Evolutionary conservation across 140 eudicot species (phyloP).

Genomic region (Cichorium intybus): DNA sequence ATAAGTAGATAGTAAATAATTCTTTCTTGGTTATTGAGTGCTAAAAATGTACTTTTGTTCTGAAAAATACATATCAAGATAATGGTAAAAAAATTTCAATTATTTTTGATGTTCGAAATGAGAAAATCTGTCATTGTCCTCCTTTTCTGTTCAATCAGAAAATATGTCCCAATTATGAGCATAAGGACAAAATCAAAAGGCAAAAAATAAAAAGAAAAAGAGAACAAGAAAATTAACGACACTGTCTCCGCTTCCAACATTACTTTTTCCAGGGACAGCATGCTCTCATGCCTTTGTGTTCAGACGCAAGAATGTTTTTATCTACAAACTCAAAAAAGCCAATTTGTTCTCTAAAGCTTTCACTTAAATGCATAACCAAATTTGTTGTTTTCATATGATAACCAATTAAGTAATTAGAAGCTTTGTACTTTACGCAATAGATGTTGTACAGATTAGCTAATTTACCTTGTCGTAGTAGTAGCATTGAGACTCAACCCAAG

Average conservation of each 20-base stretch:
- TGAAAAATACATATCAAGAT: conserved; percentile 10
- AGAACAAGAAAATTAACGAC: conserved; percentile 32
- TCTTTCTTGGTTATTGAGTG: background rate
- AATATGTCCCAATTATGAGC: conserved; percentile 37
- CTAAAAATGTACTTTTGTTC: background rate
- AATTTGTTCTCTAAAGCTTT: conserved; percentile 20
- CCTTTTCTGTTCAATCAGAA: conserved; percentile 38
- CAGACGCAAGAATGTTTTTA: conserved; percentile 43
- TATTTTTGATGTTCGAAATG: background rate
- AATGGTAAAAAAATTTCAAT: background rate
- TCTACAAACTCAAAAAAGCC: conserved; percentile 33
- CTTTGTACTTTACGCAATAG: background rate
- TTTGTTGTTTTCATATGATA: conserved; percentile 36
- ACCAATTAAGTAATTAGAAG: conserved; percentile 7
- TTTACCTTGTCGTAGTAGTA: conserved; percentile 22
- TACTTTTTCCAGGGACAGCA: conserved; percentile 42
- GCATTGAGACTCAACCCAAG: conserved; percentile 64
- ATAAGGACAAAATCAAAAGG: conserved; percentile 44
- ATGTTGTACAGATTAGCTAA: background rate
- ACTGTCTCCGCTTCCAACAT: conserved; percentile 45
- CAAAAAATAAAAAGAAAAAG: conserved; percentile 25
- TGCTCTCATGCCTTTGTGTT: conserved; percentile 39
- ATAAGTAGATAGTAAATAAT: too few relatives aligned
- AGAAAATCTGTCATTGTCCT: conserved; percentile 34
- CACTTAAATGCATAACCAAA: conserved; percentile 34